Evolutionary conservation across 805 yeast species (phyloP), one percentile per base, ranked within the genome.

Genomic region (Lipomyces lipofer): DNA sequence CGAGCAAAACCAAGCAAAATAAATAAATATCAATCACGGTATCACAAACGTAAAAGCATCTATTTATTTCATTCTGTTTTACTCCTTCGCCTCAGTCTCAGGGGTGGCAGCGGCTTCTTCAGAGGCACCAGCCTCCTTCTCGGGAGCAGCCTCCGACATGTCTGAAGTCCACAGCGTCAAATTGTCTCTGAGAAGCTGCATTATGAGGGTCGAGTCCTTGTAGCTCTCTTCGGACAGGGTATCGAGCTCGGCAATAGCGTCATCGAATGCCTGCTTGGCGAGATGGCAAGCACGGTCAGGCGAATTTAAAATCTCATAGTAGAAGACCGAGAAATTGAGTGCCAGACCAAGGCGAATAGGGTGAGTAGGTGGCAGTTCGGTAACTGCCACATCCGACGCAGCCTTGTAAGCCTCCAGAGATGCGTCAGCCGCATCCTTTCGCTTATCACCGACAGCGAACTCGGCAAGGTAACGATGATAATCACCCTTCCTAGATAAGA

Each of bases 231-330:
- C 99, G 43, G 96, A 88, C 71, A 92, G 81, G 64, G 97, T 88
- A 77, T 92, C 99, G 73, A 92, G 83, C 78, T 94, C 98, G 63
- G 99, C 97, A 72, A 92, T 95, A 63, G 99, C 99, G 71, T 92
- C 98, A 75, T 92, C 99, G 67, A 94, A 92, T 36, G 99, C 98
- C 78, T 92, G 97, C 77, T 92, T 94, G 69, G 99, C 99, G 74
- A 92, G 83, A 74, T 91, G 96, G 75, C 99, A 92, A 66, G 99
- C 99, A 75, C 95, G 88, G 74, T 92, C 97, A 68, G 99, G 98
- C 56, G 97, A 88, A 77, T 92, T 91, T 76, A 91, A 86, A 71
- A 94, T 95, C 80, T 92, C 99, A 73, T 92, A 92, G 83, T 92
- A 94, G 78, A 92, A 92, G 59, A 92, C 99, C 52, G 97, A 89